Evolutionary conservation across 768 basidiomycete genomes (phyloP), one percentile per base, ranked within the genome.

Genomic region (Boletus subparvulus): DNA sequence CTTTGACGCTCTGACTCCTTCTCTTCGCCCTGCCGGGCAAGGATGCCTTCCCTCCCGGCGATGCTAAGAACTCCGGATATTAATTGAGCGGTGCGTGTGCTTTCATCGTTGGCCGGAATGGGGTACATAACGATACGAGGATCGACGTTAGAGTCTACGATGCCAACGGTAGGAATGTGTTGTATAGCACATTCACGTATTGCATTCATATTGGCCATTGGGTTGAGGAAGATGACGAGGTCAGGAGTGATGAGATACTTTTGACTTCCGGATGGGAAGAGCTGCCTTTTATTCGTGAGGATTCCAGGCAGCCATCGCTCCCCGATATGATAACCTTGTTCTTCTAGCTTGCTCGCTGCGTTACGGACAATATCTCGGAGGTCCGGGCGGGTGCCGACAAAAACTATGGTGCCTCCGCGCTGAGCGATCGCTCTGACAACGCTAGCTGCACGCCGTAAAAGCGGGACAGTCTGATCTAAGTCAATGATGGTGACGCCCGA

Each of bases 31-130:
- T 63, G 58, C 13, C 62, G 69, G 21, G 88, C 69, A 48, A 81
- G 80, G 50, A 82, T 77, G 14, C 90, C 89, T 67, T 92, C 89
- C 58, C 83, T 78, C 3, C 93, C 88, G 3, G 97, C 97, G 58
- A 97, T 81, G 62, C 93, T 92, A 55, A 99, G 76, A 10, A 97
- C 84, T 12, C 96, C 96, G 1, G 88, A 85, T 55, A 99, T 82
- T 41, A 99, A 77, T 66, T 98, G 96, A 43, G 93, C 92, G 16
- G 94, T 89, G 45, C 94, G 83, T 11, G 88, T 81, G 67, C 85
- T 93, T 74, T 99, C 97, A 74, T 96, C 93, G 72, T 98, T 99
- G n/a, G 92, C 94, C 0, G 94, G 95, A 67, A 99, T 98, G 42
- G 97, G 90, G 72, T 97, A 98, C 82, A 98, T 97, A 59, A 99